Evolutionary conservation across 2,329 filamentous ascomycete species (phyloP).

Genomic region (Aspergillus sp.): DNA sequence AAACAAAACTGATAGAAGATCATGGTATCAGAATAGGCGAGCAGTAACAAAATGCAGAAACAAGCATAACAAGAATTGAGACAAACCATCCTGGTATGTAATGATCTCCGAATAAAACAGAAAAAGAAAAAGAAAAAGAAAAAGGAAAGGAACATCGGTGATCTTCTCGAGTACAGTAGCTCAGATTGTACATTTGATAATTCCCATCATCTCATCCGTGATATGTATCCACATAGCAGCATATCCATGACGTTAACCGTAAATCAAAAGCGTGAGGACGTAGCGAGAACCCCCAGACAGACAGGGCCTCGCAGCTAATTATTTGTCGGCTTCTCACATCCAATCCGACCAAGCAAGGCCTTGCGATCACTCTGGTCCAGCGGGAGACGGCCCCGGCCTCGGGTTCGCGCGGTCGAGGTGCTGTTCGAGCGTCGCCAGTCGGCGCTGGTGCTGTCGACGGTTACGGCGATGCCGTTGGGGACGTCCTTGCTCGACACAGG

Average conservation of each 20-base stretch:
- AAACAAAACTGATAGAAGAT: no score
- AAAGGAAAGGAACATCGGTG: no score
- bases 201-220: not conserved
- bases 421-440: conserved; percentile 30
- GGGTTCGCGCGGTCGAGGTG: conserved; percentile 25
- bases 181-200: not conserved
- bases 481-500: conserved; percentile 16
- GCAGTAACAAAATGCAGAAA: no score
- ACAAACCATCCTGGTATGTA: no score
- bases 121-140: no score
- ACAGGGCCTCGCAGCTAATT: not conserved
- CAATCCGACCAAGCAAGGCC: conserved; percentile 71
- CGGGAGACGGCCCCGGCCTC: conserved; percentile 30
- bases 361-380: conserved; percentile 46
- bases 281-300: conserved; percentile 2
- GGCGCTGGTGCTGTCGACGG: conserved; percentile 19
- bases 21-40: no score
- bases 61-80: no score
- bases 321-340: conserved; percentile 61
- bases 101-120: no score
- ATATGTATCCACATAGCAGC: conserved; percentile 2
- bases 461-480: conserved; percentile 13
- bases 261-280: not conserved
- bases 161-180: no score
- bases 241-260: conserved; percentile 5